Base-by-base conservation (phyloP, 352 stramenopile genomes). In the Elongisporangium anandrum region DNA sequence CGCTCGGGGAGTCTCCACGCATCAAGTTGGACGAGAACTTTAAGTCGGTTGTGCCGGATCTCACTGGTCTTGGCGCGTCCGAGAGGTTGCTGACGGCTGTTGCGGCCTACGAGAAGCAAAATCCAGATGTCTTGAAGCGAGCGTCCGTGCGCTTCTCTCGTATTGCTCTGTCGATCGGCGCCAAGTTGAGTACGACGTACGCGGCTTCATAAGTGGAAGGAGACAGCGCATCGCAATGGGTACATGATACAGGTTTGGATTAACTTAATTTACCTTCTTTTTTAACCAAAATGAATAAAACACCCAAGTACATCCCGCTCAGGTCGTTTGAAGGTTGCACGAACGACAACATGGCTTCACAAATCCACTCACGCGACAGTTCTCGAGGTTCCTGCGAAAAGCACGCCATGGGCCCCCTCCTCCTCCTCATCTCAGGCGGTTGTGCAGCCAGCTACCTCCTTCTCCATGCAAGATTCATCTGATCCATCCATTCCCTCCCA, bases 31-130 rank as follows among this genome's bases (percentile, higher is more conserved):
- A 82, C 55, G 70, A 81, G 16, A 79, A 63, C 45, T 84, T 88
- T 56, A 75, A 85, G 66, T 90, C 82, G 24, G 82, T 92, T 17
- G 64, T 92, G 45, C 82, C 82, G 3, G 82, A 92, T 52, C 73
- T 92, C 57, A 87, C 80, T 41, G 85, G 80, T 17, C 66, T 94
- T 22, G 75, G 73, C 53, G 82, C 85, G 6, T 89, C 85, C 2
- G 85, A 94, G 66, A 90, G 88, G 57, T 69, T 94, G 34, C 66
- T 94, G 47, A 89, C 81, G 20, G 85, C 82, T 1, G 82, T 94
- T 21, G 78, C 85, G 21, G 82, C 85, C 12, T 92, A 88, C 54
- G 85, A 91, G 62, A 94, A 94, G 61, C 79, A 94, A 58, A 90
- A 92, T 17, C 85, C 85, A 2, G 79, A 91, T 34, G 82, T 94